Base-by-base conservation (phyloP, 805 yeast species). In the Kodamaea laetipori region DNA sequence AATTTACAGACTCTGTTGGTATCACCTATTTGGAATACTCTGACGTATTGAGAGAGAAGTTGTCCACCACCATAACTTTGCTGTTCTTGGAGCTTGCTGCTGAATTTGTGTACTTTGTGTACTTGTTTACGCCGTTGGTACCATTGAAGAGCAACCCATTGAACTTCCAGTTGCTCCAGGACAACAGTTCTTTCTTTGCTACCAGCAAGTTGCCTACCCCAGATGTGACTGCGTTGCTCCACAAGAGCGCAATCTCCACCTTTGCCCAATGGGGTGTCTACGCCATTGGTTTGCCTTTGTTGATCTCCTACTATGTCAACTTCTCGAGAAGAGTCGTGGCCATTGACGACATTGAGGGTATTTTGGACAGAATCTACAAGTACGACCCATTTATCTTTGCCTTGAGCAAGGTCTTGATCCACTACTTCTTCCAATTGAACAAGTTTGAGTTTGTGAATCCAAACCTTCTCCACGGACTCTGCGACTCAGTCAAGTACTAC, bases 381-480 rank as follows among this genome's bases (percentile, higher is more conserved):
- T 71, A 58, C 58, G 86, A 81, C 58, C 84, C 86, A 32, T 70
- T 80, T 49, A 63, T 73, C 38, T 57, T 62, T 43, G 62, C 66
- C 32, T 59, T 80, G 51, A 48, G 68, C 41, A 78, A 79, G 57
- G 57, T 74, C 23, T 53, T 78, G 47, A 48, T 73, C 18, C 66
- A 69, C 48, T 71, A 67, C 58, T 57, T 66, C 45, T 53, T 72
- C 44, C 60, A 61, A 53, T 65, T 63, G 50, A 60, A 57, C 55
- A 48, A 44, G 62, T 67, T 58, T 24, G 60, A 48, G 36, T 61
- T 57, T 58, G 52, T 61, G 44, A 52, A 53, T 44, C 64, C 60
- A 26, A 52, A 48, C 39, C 40, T 65, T 18, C 47, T 55, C 45
- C 43, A 52, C 24, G 65, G 66, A 27, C 48, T 61, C 27, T 51